phyloP scores from a whole-genome alignment of 805 yeast species.

The Candida bentonensis region DNA sequence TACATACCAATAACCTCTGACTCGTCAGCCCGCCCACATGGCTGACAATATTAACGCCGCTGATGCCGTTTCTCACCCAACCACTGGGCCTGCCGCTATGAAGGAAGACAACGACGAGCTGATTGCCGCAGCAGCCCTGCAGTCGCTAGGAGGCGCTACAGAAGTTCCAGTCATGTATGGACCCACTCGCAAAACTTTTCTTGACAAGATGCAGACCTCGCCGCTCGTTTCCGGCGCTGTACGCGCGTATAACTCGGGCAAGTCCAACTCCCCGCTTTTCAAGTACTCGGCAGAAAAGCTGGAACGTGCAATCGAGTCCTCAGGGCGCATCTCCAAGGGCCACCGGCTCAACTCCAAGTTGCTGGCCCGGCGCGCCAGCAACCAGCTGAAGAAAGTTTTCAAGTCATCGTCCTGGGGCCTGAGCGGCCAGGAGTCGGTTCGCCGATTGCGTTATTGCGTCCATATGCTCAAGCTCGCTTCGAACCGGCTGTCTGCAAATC shows the following conservation, averaged over 20 bases:
- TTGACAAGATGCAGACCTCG: slow-evolving; percentile 12
- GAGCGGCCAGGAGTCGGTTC: slow-evolving; percentile 50
- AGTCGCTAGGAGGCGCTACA: slow-evolving; percentile 12
- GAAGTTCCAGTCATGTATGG: slow-evolving; percentile 4
- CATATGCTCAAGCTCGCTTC: slow-evolving; percentile 73
- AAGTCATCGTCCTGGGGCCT: slow-evolving; percentile 18
- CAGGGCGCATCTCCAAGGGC: slow-evolving; percentile 30
- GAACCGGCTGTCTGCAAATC: slow-evolving; percentile 47
- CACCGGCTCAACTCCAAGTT: slow-evolving; percentile 15
- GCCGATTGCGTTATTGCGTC: slow-evolving; percentile 62
- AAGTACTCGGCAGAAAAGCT: slow-evolving; percentile 49
- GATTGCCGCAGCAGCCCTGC: slow-evolving; percentile 18
- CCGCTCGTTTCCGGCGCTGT: slow-evolving; percentile 19
- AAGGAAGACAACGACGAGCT: slow-evolving; percentile 12
- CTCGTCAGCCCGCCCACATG: neutral
- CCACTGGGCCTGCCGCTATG: neutral
- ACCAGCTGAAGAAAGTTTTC: slow-evolving; percentile 7
- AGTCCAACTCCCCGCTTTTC: slow-evolving; percentile 31
- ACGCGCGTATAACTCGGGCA: slow-evolving; percentile 21
- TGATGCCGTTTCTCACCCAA: neutral
- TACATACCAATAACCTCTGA: neutral
- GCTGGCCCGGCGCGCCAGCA: slow-evolving; percentile 7
- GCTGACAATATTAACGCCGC: neutral
- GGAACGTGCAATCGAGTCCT: slow-evolving; percentile 35
- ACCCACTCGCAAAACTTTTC: slow-evolving; percentile 7